Base-by-base conservation (phyloP, 495 filamentous ascomycete genomes). In the Penicillium daleae region DNA sequence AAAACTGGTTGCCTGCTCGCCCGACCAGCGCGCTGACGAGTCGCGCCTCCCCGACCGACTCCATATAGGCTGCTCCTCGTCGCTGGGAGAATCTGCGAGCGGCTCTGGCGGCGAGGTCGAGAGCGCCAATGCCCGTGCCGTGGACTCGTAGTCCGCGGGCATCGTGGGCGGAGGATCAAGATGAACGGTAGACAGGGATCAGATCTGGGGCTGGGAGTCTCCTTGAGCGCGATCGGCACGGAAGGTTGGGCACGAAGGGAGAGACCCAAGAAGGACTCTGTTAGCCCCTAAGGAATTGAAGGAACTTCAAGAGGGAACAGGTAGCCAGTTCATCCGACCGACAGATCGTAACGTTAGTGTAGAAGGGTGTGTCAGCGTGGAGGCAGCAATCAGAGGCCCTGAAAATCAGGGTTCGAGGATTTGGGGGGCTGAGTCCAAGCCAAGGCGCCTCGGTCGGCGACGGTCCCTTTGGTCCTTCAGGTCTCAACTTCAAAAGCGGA, bases 51-150 rank as follows among this genome's bases (percentile, higher is more conserved):
- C 65, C 31, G 70, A 62, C 42, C 70, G 75, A 56, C 74, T 77
- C 71, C 80, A 80, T 67, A 77, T 77, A 35, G 76, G 77, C 33
- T 78, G 84, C 69, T 78, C 66, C 69, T 71, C 68, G 63, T 70
- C 59, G 46, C 69, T 61, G 53, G 62, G 63, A 21, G 70, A 70
- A 48, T 75, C 66, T 68, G 70, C 63, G 46, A 69, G 60, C 54
- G 62, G 63, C 60, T 78, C 81, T 51, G 79, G 70, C 31, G 83
- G 78, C 3, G 85, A 85, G 22, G 85, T 73, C 10, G 87, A 84
- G 9, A 89, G 74, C 53, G 89, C 84, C 40, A 90, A 83, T 49
- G 87, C 87, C 70, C 86, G 84, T 21, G 86, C 87, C 21, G 86
- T 87, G 50, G 86, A 87, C 57, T 76, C 60, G 74, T 89, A 89